Conservation (phyloP, 2,329 filamentous ascomycete species). For the Hymenoscyphus infarciens region DNA sequence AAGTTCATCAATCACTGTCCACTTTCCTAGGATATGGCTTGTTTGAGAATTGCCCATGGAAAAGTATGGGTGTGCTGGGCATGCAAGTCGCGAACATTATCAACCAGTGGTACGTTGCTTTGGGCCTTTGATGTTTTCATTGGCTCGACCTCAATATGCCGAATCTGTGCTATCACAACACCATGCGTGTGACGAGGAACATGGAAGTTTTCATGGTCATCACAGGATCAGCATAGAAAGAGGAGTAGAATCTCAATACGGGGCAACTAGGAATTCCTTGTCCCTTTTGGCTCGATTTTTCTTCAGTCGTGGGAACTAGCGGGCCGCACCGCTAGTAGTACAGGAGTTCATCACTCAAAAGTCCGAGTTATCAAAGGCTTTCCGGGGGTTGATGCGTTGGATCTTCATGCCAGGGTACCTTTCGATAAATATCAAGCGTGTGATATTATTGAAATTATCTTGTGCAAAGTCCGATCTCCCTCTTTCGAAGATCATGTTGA, state of each 20-base stretch:
- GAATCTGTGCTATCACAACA: slow-evolving; percentile 3
- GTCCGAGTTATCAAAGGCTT: too few species aligned
- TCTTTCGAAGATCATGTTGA: too few species aligned
- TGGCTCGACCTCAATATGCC: not conserved
- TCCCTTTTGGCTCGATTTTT: not conserved
- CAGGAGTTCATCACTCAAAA: too few species aligned
- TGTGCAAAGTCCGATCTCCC: too few species aligned
- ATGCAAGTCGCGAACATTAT: not conserved
- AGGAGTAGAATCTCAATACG: not conserved
- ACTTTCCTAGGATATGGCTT: not conserved
- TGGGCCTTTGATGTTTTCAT: not conserved
- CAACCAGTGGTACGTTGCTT: not conserved
- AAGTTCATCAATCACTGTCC: not conserved
- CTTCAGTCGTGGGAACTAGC: not conserved
- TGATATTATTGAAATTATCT: too few species aligned
- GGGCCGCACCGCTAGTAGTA: not conserved
- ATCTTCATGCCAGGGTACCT: too few species aligned
- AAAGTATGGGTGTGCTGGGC: not conserved
- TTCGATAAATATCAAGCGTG: too few species aligned
- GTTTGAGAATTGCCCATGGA: not conserved
- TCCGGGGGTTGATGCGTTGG: too few species aligned
- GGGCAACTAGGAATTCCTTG: not conserved
- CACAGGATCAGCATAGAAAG: not conserved
- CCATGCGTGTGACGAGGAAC: not conserved
- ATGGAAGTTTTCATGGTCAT: not conserved